Percentiles rank a stretch among this genome's conserved stretches.
Conservation (phyloP, 2,329 filamentous ascomycete genomes). For the Aureobasidium sp. region DNA sequence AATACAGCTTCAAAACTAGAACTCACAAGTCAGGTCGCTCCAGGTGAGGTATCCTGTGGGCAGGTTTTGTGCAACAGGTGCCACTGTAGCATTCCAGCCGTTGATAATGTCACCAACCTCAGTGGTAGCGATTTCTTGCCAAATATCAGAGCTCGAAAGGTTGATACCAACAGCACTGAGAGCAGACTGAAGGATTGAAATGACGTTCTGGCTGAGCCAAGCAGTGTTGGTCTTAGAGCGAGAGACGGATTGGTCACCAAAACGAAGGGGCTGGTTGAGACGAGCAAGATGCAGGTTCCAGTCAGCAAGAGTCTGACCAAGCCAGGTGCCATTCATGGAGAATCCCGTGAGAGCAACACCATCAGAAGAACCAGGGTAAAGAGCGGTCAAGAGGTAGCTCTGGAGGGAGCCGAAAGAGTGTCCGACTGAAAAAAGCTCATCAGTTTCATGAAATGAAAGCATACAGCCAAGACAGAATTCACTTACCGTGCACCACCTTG, state of each 20-base stretch:
- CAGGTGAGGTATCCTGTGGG: constrained; percentile 25
- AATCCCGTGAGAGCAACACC: constrained; percentile 33
- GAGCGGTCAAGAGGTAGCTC: constrained; percentile 47
- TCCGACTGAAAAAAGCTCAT: constrained; percentile 17
- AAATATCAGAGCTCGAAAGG: constrained; percentile 18
- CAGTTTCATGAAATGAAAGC: neutral
- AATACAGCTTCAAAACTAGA: neutral
- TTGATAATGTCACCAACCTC: constrained; percentile 20
- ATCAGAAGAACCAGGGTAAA: constrained; percentile 44
- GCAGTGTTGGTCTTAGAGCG: neutral
- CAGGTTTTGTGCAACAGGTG: constrained; percentile 12
- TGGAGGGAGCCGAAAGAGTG: constrained; percentile 28
- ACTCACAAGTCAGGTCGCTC: neutral
- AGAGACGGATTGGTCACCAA: constrained; percentile 18
- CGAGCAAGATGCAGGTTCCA: constrained; percentile 25
- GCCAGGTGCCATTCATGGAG: constrained; percentile 21
- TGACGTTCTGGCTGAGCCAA: constrained; percentile 23
- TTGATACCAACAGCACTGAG: constrained; percentile 27
- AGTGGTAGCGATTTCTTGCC: constrained; percentile 17
- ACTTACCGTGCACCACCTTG: constrained; percentile 30
- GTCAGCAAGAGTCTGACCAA: constrained; percentile 21
- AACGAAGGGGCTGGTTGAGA: constrained; percentile 23
- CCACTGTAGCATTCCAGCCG: constrained; percentile 22
- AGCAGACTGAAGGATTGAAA: constrained; percentile 39
- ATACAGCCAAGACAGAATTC: neutral